Evolutionary conservation across 169 alveolate genomes (phyloP).

Genomic region (Eimeria maxima): DNA sequence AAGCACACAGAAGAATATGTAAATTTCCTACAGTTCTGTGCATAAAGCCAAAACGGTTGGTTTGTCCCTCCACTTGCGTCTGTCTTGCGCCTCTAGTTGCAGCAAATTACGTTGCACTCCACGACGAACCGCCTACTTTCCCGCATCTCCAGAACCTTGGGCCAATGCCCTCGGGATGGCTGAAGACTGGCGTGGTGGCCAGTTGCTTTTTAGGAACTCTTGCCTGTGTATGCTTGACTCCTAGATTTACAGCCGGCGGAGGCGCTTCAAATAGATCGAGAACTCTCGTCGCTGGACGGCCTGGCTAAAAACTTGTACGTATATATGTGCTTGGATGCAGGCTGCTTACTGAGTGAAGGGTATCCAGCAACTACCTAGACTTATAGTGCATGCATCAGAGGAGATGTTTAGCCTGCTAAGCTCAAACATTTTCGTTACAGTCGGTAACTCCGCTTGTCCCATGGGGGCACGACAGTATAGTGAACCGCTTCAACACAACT

Average conservation of each 20-base stretch:
- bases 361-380: no score
- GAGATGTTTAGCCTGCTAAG: background rate
- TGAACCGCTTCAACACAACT: background rate
- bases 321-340: no score
- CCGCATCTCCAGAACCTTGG: background rate
- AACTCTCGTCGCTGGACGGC: background rate
- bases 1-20: no score
- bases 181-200: background rate
- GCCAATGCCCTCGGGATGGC: background rate
- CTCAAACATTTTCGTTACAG: background rate
- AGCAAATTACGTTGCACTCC: background rate
- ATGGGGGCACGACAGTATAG: background rate
- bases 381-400: no score
- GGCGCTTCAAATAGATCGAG: background rate
- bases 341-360: no score
- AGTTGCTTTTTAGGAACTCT: background rate
- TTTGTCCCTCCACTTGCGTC: no score
- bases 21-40: no score
- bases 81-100: background rate
- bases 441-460: background rate
- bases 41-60: no score
- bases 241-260: background rate
- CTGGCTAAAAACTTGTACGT: no score
- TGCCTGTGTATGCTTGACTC: background rate
- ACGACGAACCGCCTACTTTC: background rate